Evolutionary conservation across 306 rosid genomes (phyloP).

Genomic region (Pterocarpus macrocarpus): DNA sequence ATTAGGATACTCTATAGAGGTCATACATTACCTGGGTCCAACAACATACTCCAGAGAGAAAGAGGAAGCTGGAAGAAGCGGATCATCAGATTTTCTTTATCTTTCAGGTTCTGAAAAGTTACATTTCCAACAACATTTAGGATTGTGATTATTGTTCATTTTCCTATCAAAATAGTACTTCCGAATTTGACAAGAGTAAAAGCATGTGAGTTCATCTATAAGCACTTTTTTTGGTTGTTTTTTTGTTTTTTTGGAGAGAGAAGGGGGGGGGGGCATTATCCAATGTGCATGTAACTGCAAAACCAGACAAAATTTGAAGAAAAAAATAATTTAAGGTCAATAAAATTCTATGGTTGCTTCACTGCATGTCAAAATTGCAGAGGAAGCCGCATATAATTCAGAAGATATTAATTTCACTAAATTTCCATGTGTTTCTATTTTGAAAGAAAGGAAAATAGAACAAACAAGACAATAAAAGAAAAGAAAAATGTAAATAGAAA

Average conservation of each 20-base stretch:
- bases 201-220: neutral
- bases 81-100: slow-evolving; percentile 67
- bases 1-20: slow-evolving; percentile 6
- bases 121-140: no score
- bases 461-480: neutral
- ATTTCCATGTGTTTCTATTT: neutral
- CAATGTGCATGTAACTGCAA: neutral
- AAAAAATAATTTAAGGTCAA: slow-evolving; percentile 9
- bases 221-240: no score
- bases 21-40: slow-evolving; percentile 73
- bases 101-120: slow-evolving; percentile 87
- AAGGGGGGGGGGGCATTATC: neutral
- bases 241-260: neutral
- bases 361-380: slow-evolving; percentile 7
- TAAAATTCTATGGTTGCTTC: slow-evolving; percentile 1
- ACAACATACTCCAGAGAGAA: slow-evolving; percentile 75
- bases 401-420: neutral
- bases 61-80: slow-evolving; percentile 86
- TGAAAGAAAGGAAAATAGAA: neutral
- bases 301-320: slow-evolving; percentile 17
- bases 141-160: neutral
- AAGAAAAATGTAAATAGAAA: neutral
- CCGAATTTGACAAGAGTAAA: neutral
- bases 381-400: neutral
- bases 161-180: slow-evolving; percentile 23